These are phyloP conservation scores for Aspergillus wentii DNA, from an alignment of 495 filamentous ascomycete genomes.

Conservation along the genomic window DNA sequence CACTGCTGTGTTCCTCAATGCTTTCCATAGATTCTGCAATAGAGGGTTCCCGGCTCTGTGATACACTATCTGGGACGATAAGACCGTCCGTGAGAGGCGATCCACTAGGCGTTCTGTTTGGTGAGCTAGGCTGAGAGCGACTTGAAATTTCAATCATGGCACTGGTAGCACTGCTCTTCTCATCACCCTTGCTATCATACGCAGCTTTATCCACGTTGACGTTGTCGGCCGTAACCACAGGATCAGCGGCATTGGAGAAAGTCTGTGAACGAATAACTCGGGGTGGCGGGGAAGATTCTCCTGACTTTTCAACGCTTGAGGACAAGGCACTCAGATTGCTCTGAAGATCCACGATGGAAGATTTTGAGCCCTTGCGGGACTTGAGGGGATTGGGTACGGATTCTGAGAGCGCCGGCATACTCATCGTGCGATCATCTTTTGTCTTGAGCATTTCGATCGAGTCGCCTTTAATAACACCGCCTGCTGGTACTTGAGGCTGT, in stretches of 20 bases:
- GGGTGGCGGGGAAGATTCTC: slow-evolving; percentile 39
- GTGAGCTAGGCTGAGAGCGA: slow-evolving; percentile 55
- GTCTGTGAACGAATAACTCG: slow-evolving; percentile 57
- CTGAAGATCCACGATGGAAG: slow-evolving; percentile 22
- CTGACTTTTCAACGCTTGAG: slow-evolving; percentile 38
- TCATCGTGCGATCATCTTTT: slow-evolving; percentile 58
- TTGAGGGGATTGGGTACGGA: slow-evolving; percentile 20
- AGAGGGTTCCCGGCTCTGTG: slow-evolving; percentile 28
- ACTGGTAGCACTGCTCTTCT: slow-evolving; percentile 53
- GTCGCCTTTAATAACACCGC: slow-evolving; percentile 27
- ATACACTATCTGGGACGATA: slow-evolving; percentile 16
- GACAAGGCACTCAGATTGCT: slow-evolving; percentile 26
- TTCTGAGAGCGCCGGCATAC: slow-evolving; percentile 41
- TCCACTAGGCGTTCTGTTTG: slow-evolving; percentile 43
- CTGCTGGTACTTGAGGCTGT: slow-evolving; percentile 38
- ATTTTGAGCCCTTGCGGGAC: slow-evolving; percentile 26
- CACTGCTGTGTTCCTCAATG: slow-evolving; percentile 10
- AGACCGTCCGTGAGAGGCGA: slow-evolving; percentile 43
- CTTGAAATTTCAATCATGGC: slow-evolving; percentile 63
- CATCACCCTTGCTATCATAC: slow-evolving; percentile 27
- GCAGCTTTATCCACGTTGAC: slow-evolving; percentile 55
- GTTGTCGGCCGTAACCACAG: slow-evolving; percentile 58
- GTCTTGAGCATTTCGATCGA: slow-evolving; percentile 28
- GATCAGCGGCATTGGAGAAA: slow-evolving; percentile 58
- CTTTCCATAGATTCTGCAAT: slow-evolving; percentile 29